Base-by-base conservation (phyloP, 306 rosid species). In the Heteromeles arbutifolia region DNA sequence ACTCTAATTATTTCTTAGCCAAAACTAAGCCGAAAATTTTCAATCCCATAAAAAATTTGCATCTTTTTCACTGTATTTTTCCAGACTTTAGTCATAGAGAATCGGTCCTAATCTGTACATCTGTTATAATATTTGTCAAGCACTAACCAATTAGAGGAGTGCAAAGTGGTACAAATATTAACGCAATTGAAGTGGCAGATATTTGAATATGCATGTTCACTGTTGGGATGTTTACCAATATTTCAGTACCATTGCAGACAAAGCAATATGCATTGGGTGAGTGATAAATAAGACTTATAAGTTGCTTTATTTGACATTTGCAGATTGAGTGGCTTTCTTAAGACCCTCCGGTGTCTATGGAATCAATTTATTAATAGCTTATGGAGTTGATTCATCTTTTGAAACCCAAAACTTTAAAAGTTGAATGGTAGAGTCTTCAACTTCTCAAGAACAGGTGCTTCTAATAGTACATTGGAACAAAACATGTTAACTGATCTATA, bases 401-500 rank as follows among this genome's bases (percentile, higher is more conserved):
- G 61, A 56, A 22, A n/a, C 7, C 25, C 26, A 56, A 56, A 50
- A 18, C 18, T 15, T 6, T 19, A 50, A 50, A 50, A 50, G 56
- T 50, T 50, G 10, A n/a, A 54, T 11, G 4, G 64, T 22, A 89
- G 97, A 74, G 67, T 94, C 61, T 90, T 84, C 94, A 82, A 93
- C 83, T 93, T 91, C 87, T 81, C 84, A 12, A 84, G 79, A 58
- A 82, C 86, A 18, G 89, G 92, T n/a, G 32, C 79, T 34, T 79
- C 93, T 57, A 95, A 91, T 78, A 69, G 28, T 1, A 85, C 96
- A 10, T 25, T 94, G 45, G 95, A 94, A 2, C 29, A 82, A 4
- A 48, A 1, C 25, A 83, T 88, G 95, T 68, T 81, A 5, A 24
- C 88, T 0, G 91, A 94, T 50, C 80, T 94, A 50, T 76, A 61